Evolutionary conservation across 202 grass and related monocot species (phyloP), one percentile per base, ranked within the genome.

Genomic region (Elaeis oleifera): DNA sequence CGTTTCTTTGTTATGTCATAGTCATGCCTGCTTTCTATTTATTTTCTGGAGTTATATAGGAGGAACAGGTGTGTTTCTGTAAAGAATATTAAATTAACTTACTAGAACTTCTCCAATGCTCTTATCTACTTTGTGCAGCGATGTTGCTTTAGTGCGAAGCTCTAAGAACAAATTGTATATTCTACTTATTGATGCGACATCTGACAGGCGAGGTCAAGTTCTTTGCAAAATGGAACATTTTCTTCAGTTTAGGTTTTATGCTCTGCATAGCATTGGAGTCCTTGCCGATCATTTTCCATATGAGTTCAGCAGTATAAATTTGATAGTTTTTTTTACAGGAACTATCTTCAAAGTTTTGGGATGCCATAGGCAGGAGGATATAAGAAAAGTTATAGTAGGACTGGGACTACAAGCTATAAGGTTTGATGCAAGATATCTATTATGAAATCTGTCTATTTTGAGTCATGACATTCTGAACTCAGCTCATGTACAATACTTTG

Each of bases 341-440:
- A 58, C 22, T 16, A 28, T 74, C 29, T 70, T 62, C n/a, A 73
- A 74, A 76, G 65, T 92, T 79, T 77, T 97, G 75, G 77, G 59
- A 62, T 84, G 81, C 77, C 83, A 84, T 72, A 84, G 68, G 60
- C 55, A 84, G 55, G 80, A 92, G 71, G 85, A 85, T 72, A 23
- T 92, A 49, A 72, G 83, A 61, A 70, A 85, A 49, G 72, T 92
- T 76, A 68, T 81, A 14, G 52, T 91, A 69, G 94, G 94, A 50
- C 73, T 97, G 71, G 94, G 88, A 61, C 79, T 97, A 56, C 94
- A 92, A 72, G 57, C 72, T 50, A 49, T 97, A 55, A 91, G 94
- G 94, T 97, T 50, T 61, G 53, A 60, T 69, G 54, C 64, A 18
- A 64, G 5, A 76, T 57, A 70, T 20, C 25, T 25, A 50, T 20